phyloP scores from a whole-genome alignment of 306 rosid genomes.

The Psophocarpus tetragonolobus region DNA sequence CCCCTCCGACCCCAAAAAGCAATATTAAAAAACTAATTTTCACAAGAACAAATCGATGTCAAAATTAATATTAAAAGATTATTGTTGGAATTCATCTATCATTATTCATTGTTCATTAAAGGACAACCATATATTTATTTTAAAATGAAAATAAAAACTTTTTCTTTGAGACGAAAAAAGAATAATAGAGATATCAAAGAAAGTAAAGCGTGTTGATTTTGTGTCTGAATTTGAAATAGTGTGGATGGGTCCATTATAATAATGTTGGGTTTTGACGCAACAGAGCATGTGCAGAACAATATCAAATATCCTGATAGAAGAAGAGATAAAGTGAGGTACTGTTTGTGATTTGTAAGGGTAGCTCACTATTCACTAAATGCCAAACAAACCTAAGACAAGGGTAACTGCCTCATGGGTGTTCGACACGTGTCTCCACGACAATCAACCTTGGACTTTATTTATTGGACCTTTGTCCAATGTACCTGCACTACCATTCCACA shows the following conservation, averaged over 20 bases:
- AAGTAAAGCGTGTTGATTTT: neutral
- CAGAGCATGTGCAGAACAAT: slow-evolving; percentile 20
- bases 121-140: neutral
- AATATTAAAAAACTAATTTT: neutral
- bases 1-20: neutral
- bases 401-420: slow-evolving; percentile 28
- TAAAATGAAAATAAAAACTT: too few species aligned
- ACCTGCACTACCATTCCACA: neutral
- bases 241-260: slow-evolving; percentile 22
- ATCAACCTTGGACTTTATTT: neutral
- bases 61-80: neutral
- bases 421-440: slow-evolving; percentile 28
- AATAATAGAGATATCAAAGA: neutral
- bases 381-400: slow-evolving; percentile 30
- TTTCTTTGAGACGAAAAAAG: too few species aligned
- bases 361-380: neutral
- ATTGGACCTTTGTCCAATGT: neutral
- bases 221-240: neutral
- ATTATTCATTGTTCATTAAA: neutral
- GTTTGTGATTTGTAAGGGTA: neutral
- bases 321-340: neutral
- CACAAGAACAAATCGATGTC: neutral
- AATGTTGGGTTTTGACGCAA: slow-evolving; percentile 17
- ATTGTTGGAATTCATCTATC: neutral
- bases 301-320: neutral